Base-by-base conservation (phyloP, 2,329 filamentous ascomycete genomes). In the Diaporthe batatas region DNA sequence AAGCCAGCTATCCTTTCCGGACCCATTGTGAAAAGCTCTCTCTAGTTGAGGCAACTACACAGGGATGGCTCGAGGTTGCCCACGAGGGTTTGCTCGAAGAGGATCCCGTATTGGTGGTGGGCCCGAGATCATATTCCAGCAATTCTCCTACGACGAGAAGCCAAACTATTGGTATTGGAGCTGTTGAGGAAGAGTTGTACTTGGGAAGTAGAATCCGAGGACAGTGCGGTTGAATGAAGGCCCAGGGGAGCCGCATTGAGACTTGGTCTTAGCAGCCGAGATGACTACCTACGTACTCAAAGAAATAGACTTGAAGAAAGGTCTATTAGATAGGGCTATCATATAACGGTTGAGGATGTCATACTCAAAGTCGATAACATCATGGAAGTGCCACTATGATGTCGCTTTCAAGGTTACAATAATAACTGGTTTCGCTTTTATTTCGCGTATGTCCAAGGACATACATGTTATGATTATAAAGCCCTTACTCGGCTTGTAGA, bases 1-100 rank as follows among this genome's bases (percentile, higher is more conserved):
- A 32, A 67, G 29, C 73, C 80, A 1, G 14, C 59, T 12, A 8
- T 70, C 21, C 16, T 74, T n/a, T 53, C 44, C 16, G 74, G 74
- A 12, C 47, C 16, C 0, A n/a, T 74, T 3, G 23, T 62, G 7
- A 36, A 12, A 0, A 12, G 11, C 14, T 57, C 62, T 44, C 32
- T 36, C 23, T 73, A 72, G 64, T 29, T 29, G 36, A 57, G 14
- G 14, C 36, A 16, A 10, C 16, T 65, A 11, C 3, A 21, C n/a
- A 16, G 12, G 21, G 39, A 36, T 11, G 12, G 39, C 21, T 7
- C 6, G 21, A 21, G 16, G 1, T n/a, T 64, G 21, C 11, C 8
- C 21, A 6, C 18, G 7, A 10, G 32, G 23, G 1, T 18, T n/a
- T 12, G n/a, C 6, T 62, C 14, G 1, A 18, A 21, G 51, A 16